A percentile compares a stretch with the other conserved stretches of the same genome.
phyloP scores from a whole-genome alignment of 163 green algal genomes.

The Picocystis sp. region DNA sequence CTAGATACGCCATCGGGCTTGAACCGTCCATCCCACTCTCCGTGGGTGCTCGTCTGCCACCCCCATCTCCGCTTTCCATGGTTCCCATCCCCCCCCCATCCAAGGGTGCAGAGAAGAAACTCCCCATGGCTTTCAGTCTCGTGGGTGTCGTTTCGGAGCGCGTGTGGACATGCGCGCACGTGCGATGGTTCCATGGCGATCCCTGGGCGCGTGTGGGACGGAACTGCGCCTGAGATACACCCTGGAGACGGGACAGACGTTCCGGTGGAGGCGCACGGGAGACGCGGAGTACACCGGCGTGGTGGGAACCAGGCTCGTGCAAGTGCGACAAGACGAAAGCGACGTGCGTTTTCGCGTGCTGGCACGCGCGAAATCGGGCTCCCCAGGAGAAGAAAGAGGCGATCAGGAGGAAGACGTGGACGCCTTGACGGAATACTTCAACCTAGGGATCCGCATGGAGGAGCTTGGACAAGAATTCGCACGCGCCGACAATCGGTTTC shows the following conservation, averaged over 20 bases:
- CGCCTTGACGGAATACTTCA: slow-evolving; percentile 63
- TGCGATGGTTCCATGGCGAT: slow-evolving; percentile 18
- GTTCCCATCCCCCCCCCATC: too few relatives aligned
- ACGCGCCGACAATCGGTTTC: slow-evolving; percentile 32
- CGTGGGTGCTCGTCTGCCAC: too few relatives aligned
- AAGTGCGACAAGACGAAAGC: slow-evolving; percentile 30
- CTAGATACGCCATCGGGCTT: too few relatives aligned
- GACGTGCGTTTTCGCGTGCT: slow-evolving; percentile 45
- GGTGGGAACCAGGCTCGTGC: slow-evolving; percentile 41
- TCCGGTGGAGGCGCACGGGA: slow-evolving; percentile 44
- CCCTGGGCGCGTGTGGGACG: slow-evolving; percentile 15
- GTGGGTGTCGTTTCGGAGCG: too few relatives aligned
- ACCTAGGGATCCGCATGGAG: slow-evolving; percentile 31
- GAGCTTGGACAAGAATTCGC: slow-evolving; percentile 30
- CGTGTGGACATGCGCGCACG: too few relatives aligned
- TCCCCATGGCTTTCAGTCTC: too few relatives aligned
- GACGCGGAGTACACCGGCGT: slow-evolving; percentile 51
- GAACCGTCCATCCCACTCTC: too few relatives aligned
- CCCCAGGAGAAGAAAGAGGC: background rate
- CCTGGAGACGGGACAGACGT: slow-evolving; percentile 69
- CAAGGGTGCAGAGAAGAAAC: too few relatives aligned
- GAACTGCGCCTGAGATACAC: slow-evolving; percentile 60
- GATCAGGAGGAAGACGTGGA: slow-evolving; percentile 19
- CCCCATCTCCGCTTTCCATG: too few relatives aligned
- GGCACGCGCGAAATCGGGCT: slow-evolving; percentile 11